A percentile compares a stretch with the other conserved stretches of the same genome.
These are phyloP conservation scores for Rhynchospora tenuis DNA, from an alignment of 176 grass and related monocot genomes.

Conservation along the genomic window DNA sequence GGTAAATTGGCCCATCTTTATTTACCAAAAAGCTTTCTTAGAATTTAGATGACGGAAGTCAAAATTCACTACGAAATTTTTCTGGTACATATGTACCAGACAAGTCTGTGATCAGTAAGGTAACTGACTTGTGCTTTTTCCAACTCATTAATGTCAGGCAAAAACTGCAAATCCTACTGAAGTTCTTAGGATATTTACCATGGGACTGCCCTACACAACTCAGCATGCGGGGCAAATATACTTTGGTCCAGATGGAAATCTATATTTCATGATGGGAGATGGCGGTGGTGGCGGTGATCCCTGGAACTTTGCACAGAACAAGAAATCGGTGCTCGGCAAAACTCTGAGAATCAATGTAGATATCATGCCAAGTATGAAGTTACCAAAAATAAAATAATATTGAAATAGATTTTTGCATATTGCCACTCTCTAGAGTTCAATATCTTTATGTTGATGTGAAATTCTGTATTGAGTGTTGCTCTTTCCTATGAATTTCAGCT, in stretches of 20 bases:
- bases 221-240: conserved; percentile 77
- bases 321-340: conserved; percentile 80
- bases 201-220: conserved; percentile 67
- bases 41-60: not conserved
- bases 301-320: conserved; percentile 96
- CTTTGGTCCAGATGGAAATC: conserved; percentile 69
- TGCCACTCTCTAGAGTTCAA: too few species aligned
- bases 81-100: not conserved
- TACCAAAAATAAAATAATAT: not conserved
- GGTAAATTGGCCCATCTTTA: too few species aligned
- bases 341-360: conserved; percentile 63
- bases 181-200: conserved; percentile 61
- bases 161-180: conserved; percentile 47
- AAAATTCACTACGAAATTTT: not conserved
- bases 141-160: conserved; percentile 31
- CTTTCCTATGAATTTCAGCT: not conserved
- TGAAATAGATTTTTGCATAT: too few species aligned
- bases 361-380: conserved; percentile 41
- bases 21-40: too few species aligned
- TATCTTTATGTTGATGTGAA: too few species aligned
- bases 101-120: not conserved
- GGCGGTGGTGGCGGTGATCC: conserved; percentile 62
- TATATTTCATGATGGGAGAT: conserved; percentile 95
- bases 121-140: not conserved
- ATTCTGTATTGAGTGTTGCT: not conserved